These are phyloP conservation scores for Pythium dissimile DNA, from an alignment of 352 stramenopile genomes.

Conservation along the genomic window DNA sequence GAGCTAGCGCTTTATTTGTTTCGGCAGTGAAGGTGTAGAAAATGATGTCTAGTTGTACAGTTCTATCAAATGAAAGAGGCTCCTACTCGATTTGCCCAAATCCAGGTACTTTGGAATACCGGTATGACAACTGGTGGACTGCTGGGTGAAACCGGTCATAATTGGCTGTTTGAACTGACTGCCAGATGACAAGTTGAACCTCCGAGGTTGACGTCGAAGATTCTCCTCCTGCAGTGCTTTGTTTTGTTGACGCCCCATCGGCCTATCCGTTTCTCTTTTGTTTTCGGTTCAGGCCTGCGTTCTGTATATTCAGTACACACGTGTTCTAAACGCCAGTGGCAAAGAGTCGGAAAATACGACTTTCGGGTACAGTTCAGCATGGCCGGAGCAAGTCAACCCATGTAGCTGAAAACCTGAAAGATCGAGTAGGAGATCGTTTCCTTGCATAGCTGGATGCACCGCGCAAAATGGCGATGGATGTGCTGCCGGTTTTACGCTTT, in stretches of 20 bases:
- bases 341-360: constrained; percentile 14
- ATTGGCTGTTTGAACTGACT: constrained; percentile 10
- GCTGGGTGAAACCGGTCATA: too few relatives aligned
- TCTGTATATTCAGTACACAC: too few relatives aligned
- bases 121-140: too few relatives aligned
- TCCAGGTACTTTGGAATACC: too few relatives aligned
- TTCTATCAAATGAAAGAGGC: too few relatives aligned
- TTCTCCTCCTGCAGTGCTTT: background rate
- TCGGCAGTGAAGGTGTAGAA: background rate
- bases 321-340: background rate
- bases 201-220: background rate
- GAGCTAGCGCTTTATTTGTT: constrained; percentile 19
- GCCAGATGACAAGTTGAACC: constrained; percentile 9
- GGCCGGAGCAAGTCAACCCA: constrained; percentile 14
- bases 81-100: too few relatives aligned
- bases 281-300: background rate
- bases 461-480: too few relatives aligned
- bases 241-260: background rate
- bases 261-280: background rate
- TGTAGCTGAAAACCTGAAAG: background rate
- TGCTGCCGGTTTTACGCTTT: too few relatives aligned
- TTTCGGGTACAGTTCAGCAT: too few relatives aligned
- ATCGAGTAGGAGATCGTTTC: too few relatives aligned
- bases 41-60: too few relatives aligned
- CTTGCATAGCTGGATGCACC: too few relatives aligned